Base-by-base conservation (phyloP, 2,329 filamentous ascomycete genomes). In the Gremmenia infestans region DNA sequence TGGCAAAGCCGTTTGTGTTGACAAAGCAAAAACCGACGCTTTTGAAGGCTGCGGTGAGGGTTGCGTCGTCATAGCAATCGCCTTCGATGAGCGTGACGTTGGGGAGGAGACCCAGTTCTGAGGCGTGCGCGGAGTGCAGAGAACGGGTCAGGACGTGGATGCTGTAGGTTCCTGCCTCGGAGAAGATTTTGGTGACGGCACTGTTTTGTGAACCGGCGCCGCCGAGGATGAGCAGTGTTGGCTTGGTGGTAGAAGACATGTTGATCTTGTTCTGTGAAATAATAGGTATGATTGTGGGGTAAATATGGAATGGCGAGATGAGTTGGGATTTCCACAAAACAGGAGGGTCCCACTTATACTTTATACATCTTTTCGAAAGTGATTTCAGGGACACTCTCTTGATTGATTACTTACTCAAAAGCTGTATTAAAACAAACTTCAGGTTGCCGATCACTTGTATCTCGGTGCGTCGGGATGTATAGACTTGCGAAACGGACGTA, bases 1-100 rank as follows among this genome's bases (percentile, higher is more conserved):
- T 22, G 6, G 60, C 62, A 37, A 67, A 67, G 6, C 63, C 63
- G 48, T 67, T 62, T 4, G 58, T 61, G 37, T 67, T 67, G 5
- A 65, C 59, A 37, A 60, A 67, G 17, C 56, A 54, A 7, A 55
- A 54, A 15, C 62, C 56, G 7, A 61, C 56, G n/a, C 54, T 61
- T 22, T 47, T 28, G 53, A 67, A 61, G 5, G 57, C 60, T 7
- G 50, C 51, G 12, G 15, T 48, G n/a, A 63, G 58, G 9, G 49
- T 52, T 4, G 53, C 35, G 47, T 63, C 57, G 28, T 60, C 28
- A 47, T 54, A 53, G 35, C 42, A 48, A 42, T 56, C 50, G 37
- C 61, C 62, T 46, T 52, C 50, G 17, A 57, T 22, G 17, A 63
- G 46, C 14, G 36, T 50, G 11, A 67, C 59, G 32, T 64, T 62